Evolutionary conservation across 2,329 filamentous ascomycete species (phyloP), one percentile per base, ranked within the genome.

Genomic region (Elsinoe batatas): DNA sequence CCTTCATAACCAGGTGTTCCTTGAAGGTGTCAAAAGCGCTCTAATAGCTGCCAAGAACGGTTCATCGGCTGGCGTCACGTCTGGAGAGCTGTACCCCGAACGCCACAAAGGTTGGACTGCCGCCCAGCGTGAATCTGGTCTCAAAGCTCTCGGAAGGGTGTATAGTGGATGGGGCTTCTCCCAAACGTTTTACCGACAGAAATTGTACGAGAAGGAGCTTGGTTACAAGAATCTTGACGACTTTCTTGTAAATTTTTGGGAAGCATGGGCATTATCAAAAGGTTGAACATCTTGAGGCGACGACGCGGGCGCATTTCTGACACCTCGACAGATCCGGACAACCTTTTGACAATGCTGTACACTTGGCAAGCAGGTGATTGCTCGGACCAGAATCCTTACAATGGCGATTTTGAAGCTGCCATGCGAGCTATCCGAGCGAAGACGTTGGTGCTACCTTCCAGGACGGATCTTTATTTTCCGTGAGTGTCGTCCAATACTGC

Each of bases 91-190:
- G 68, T 55, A 46, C 18, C 53, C 53, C 15, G 26, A 15, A 4
- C 22, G 20, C 15, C 32, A 26, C n/a, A 8, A 11, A 44, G 13
- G 22, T 11, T 85, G 82, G 77, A 76, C 72, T 2, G 68, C 70
- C 0, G 73, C 79, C 51, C 77, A 84, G 60, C 78, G 67, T 47
- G 71, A 74, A 13, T 70, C 74, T 17, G 83, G 80, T 0, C 65
- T 91, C 38, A 89, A 84, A 63, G 87, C 87, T 0, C 79, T 91
- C 56, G 85, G 65, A 1, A 59, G 67, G 5, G 87, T 83, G 0
- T 93, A 93, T 68, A 86, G 87, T 1, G 87, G 87, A 0, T 93
- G 80, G 87, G 87, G 88, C 0, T 87, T 91, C 63, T 86, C 82
- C 53, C 87, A 91, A 63, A 78, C 85, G 0, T 91, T 91, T 64